Percentiles rank a stretch among this genome's conserved stretches.
These are phyloP conservation scores for Aspergillus sp. DNA, from an alignment of 2,329 filamentous ascomycete genomes.

Conservation along the genomic window DNA sequence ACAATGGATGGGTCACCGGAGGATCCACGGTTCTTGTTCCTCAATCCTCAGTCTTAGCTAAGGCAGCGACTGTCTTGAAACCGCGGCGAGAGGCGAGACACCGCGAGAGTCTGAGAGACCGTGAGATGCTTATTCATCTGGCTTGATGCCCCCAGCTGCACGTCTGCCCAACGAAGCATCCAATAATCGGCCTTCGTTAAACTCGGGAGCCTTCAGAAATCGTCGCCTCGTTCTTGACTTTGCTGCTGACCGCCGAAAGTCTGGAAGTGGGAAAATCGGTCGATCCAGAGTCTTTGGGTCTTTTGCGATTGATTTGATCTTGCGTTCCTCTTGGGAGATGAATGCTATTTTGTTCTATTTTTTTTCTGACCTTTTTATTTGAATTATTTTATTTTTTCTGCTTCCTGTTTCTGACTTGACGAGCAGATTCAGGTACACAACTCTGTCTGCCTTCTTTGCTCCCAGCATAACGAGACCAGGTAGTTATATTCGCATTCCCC, in stretches of 20 bases:
- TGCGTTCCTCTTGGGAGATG: slow-evolving; percentile 1
- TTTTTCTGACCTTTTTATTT: slow-evolving; percentile 5
- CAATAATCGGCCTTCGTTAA: slow-evolving; percentile 30
- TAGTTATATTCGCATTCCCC: slow-evolving; percentile 21
- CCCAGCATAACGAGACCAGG: neutral
- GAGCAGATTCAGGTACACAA: slow-evolving; percentile 14
- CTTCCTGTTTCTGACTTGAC: slow-evolving; percentile 8
- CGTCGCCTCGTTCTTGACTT: slow-evolving; percentile 32
- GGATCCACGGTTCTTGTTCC: neutral
- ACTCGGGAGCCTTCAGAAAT: slow-evolving; percentile 31
- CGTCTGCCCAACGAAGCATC: slow-evolving; percentile 40
- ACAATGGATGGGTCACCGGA: slow-evolving; percentile 1
- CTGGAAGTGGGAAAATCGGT: slow-evolving; percentile 13
- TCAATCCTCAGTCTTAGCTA: neutral
- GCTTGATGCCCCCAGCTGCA: slow-evolving; percentile 24
- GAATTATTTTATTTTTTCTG: slow-evolving; percentile 1
- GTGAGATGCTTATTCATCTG: slow-evolving; percentile 17
- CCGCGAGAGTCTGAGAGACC: neutral
- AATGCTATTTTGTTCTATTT: slow-evolving; percentile 6
- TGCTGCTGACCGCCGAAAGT: slow-evolving; percentile 29
- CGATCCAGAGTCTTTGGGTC: slow-evolving; percentile 10
- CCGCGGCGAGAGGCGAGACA: no score
- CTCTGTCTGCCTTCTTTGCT: slow-evolving; percentile 2
- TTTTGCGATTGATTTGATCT: slow-evolving; percentile 9
- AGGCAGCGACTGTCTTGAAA: neutral